These are phyloP conservation scores for Stevia rebaudiana DNA, from an alignment of 140 eudicot species.

Conservation along the genomic window DNA sequence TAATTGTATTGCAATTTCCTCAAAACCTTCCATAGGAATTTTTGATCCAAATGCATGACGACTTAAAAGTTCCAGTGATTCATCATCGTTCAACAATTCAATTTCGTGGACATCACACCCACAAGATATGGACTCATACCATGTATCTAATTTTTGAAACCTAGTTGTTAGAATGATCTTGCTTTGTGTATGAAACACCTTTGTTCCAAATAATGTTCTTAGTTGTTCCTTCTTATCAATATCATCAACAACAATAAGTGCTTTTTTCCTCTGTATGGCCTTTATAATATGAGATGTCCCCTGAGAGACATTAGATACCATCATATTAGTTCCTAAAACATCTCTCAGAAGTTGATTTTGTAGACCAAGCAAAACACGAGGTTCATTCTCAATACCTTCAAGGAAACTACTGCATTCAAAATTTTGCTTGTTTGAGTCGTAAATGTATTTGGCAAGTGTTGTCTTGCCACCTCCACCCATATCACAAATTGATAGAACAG, in stretches of 20 bases:
- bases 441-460: background rate
- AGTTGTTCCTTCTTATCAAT: background rate
- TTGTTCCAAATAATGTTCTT: background rate
- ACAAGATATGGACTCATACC: conserved; percentile 5
- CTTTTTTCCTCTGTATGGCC: background rate
- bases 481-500: background rate
- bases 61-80: background rate
- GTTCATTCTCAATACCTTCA: background rate
- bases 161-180: background rate
- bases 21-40: background rate
- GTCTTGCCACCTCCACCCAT: conserved; percentile 15
- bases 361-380: background rate
- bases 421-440: background rate
- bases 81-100: background rate
- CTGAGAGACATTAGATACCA: background rate
- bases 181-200: background rate
- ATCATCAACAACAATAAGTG: conserved; percentile 1
- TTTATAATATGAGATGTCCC: background rate
- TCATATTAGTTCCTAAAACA: background rate
- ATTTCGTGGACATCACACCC: background rate
- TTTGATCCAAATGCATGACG: background rate
- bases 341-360: background rate
- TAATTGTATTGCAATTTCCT: background rate
- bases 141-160: background rate
- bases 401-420: conserved; percentile 17